A percentile compares a stretch with the other conserved stretches of the same genome.
phyloP scores from a whole-genome alignment of 2,329 filamentous ascomycete species.

The Trichoderma sp. region DNA sequence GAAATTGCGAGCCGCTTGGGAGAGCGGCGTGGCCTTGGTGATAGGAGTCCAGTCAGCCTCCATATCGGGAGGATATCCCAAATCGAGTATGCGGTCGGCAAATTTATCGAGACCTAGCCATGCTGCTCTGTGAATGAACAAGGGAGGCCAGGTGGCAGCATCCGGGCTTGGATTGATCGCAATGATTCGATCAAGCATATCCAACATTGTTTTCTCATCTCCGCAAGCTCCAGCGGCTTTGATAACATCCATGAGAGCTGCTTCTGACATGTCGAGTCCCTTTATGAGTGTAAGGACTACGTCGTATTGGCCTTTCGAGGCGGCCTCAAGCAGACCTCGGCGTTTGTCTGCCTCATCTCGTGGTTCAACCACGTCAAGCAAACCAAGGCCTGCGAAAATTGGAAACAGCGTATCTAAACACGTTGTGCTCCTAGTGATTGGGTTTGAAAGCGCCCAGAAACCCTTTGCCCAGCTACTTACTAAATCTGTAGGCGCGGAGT shows the following conservation, averaged over 20 bases:
- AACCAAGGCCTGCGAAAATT: conserved; percentile 19
- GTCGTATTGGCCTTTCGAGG: conserved; percentile 15
- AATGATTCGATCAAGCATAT: conserved; percentile 20
- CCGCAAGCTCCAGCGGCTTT: conserved; percentile 15
- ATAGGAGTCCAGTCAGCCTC: conserved; percentile 7
- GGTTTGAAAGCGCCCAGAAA: conserved; percentile 22
- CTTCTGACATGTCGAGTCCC: background rate
- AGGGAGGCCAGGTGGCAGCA: conserved; percentile 6
- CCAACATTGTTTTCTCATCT: conserved; percentile 14
- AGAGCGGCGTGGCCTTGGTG: conserved; percentile 13
- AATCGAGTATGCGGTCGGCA: conserved; percentile 15
- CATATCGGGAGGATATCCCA: conserved; percentile 10
- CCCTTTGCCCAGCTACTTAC: conserved; percentile 17
- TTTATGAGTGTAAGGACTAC: conserved; percentile 3
- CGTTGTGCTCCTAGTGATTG: conserved; percentile 12
- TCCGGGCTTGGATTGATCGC: background rate
- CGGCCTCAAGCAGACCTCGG: conserved; percentile 21
- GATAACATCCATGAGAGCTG: conserved; percentile 10
- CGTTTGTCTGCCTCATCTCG: conserved; percentile 17
- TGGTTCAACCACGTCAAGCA: background rate
- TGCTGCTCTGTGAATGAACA: conserved; percentile 13
- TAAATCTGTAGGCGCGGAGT: background rate
- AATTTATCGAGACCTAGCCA: conserved; percentile 22
- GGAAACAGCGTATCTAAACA: conserved; percentile 19
- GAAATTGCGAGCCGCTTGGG: conserved; percentile 16